phyloP scores from a whole-genome alignment of 108 stramenopile genomes.

The Schizochytrium sp. region DNA sequence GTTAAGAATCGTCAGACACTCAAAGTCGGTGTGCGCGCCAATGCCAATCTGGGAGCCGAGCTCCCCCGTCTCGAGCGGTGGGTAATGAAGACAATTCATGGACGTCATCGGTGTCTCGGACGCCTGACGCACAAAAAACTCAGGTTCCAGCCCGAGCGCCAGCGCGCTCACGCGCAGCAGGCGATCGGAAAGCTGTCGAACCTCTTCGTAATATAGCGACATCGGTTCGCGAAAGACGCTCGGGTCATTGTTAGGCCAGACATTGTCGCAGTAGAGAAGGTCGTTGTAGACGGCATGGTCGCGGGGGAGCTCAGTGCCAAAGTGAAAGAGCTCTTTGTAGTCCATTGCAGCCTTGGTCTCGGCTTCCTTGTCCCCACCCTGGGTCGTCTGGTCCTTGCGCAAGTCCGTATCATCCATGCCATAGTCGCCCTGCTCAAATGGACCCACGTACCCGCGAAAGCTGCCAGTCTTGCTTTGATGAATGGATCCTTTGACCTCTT shows the following conservation, averaged over 20 bases:
- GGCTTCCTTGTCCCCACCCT: not conserved
- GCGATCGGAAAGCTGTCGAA: not conserved
- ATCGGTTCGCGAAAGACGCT: not conserved
- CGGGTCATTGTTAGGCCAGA: not conserved
- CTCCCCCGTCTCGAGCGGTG: not conserved
- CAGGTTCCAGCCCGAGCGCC: not conserved
- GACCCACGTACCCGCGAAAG: not conserved
- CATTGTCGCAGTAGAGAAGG: not conserved
- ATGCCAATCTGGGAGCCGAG: not conserved
- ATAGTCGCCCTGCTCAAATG: not conserved
- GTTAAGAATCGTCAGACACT: not conserved
- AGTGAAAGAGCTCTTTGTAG: not conserved
- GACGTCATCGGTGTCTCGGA: not conserved
- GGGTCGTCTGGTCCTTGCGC: not conserved
- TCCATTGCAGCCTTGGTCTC: not conserved
- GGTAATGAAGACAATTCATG: conserved; percentile 4
- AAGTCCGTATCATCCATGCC: not conserved
- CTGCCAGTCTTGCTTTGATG: not conserved
- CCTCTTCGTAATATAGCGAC: not conserved
- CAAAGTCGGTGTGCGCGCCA: conserved; percentile 11
- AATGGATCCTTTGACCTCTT: not conserved
- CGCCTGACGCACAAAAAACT: not conserved
- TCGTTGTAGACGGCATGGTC: not conserved
- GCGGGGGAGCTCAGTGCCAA: not conserved
- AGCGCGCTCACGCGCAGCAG: not conserved